A percentile compares a stretch with the other conserved stretches of the same genome.
Conservation (phyloP, 2,329 filamentous ascomycete species). For the Claviceps pazoutovae region DNA sequence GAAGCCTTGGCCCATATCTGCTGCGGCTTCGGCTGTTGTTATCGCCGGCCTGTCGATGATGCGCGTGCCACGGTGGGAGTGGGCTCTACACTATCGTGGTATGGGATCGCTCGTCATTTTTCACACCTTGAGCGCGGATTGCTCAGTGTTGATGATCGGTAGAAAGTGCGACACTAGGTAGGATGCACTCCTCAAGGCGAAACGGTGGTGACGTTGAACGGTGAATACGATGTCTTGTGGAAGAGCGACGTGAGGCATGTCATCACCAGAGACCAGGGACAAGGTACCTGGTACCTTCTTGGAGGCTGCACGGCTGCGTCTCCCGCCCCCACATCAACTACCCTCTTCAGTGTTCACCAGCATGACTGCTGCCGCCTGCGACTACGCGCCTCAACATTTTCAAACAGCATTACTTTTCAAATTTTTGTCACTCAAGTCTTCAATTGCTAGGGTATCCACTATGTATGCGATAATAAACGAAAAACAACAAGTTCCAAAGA, state of each 20-base stretch:
- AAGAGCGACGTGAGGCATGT: no score
- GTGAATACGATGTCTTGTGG: no score
- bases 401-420: no score
- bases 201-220: not conserved
- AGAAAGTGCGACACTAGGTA: not conserved
- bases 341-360: no score
- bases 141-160: not conserved
- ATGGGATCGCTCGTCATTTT: constrained; percentile 3
- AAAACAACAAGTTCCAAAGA: not conserved
- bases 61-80: not conserved
- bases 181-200: not conserved
- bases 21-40: not conserved
- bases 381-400: no score
- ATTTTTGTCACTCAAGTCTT: no score
- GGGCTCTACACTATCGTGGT: constrained; percentile 1
- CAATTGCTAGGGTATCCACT: constrained; percentile 3
- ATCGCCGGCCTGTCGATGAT: no score
- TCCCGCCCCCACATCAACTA: no score
- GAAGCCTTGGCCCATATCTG: constrained; percentile 85
- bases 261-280: no score
- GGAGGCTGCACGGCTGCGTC: no score
- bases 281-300: no score
- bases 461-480: not conserved
- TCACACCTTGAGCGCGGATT: not conserved
- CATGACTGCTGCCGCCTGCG: no score